Percentiles rank a stretch among this genome's conserved stretches.
Conservation (phyloP, 1,139 yeast species). For the Kazachstania sp. region DNA sequence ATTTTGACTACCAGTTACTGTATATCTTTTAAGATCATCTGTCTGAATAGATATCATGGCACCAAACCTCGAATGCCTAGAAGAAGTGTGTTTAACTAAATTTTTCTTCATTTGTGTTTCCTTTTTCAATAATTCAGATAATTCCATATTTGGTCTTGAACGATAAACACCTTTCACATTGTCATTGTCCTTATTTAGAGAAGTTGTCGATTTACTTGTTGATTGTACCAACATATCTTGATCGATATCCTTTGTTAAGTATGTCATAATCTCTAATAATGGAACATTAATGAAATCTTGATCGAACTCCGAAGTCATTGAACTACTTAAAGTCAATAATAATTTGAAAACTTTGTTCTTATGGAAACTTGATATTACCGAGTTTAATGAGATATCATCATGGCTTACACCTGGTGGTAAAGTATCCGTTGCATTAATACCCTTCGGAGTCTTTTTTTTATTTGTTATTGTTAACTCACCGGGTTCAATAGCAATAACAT, state of each 20-base stretch:
- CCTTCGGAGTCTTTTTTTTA: constrained; percentile 27
- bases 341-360: constrained; percentile 66
- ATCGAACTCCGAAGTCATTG: constrained; percentile 57
- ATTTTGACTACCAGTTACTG: constrained; percentile 73
- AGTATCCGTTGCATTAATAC: constrained; percentile 31
- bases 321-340: constrained; percentile 57
- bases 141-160: constrained; percentile 29
- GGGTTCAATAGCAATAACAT: constrained; percentile 68
- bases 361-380: constrained; percentile 49
- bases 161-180: neutral
- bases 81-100: constrained; percentile 46
- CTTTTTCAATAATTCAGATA: constrained; percentile 47
- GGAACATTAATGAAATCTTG: constrained; percentile 51
- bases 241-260: constrained; percentile 50
- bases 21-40: constrained; percentile 47
- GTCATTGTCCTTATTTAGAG: neutral
- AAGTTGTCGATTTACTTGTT: neutral
- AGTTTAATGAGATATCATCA: constrained; percentile 63
- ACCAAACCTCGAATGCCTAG: constrained; percentile 90
- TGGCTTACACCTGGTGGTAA: constrained; percentile 47
- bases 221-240: constrained; percentile 18
- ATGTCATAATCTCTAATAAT: constrained; percentile 62
- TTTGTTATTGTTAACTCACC: constrained; percentile 44
- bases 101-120: constrained; percentile 49
- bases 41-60: constrained; percentile 66